Percentiles rank a stretch among this genome's conserved stretches.
These are phyloP conservation scores for Penicillium desertorum DNA, from an alignment of 495 filamentous ascomycete genomes.

Conservation along the genomic window DNA sequence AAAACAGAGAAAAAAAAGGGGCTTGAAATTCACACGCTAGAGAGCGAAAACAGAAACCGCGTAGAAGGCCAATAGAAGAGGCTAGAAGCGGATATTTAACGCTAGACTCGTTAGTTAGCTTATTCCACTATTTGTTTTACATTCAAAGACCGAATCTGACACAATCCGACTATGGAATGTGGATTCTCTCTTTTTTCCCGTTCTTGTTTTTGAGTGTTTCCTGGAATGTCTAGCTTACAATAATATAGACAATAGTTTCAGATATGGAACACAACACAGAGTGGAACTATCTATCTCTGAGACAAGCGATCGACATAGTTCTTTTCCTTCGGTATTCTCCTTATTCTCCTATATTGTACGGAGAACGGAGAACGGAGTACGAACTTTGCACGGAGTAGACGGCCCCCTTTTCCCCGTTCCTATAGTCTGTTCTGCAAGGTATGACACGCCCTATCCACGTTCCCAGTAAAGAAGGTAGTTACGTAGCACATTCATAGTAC, in stretches of 20 bases:
- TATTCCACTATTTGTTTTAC: conserved; percentile 10
- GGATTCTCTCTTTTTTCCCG: neutral
- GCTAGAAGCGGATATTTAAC: conserved; percentile 6
- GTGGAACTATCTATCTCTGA: conserved; percentile 6
- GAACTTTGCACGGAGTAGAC: too few relatives aligned
- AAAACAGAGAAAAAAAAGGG: conserved; percentile 11
- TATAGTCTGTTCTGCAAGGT: neutral
- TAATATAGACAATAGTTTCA: conserved; percentile 15
- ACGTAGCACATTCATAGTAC: neutral
- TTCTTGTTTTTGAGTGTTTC: neutral
- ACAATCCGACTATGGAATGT: conserved; percentile 3
- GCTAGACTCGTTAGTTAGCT: neutral
- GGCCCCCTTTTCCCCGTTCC: neutral
- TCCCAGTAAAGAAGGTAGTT: neutral
- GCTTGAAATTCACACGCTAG: neutral
- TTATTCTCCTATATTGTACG: neutral
- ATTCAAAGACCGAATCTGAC: neutral
- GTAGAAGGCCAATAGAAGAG: conserved; percentile 9
- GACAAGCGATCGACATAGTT: conserved; percentile 11
- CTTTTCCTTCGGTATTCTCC: neutral
- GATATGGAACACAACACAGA: conserved; percentile 8
- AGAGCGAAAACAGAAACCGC: conserved; percentile 15
- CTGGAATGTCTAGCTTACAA: conserved; percentile 2
- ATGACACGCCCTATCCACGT: neutral
- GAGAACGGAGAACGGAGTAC: too few relatives aligned